These are phyloP conservation scores for Rhodotorula paludigena DNA, from an alignment of 768 basidiomycete genomes.

Conservation along the genomic window DNA sequence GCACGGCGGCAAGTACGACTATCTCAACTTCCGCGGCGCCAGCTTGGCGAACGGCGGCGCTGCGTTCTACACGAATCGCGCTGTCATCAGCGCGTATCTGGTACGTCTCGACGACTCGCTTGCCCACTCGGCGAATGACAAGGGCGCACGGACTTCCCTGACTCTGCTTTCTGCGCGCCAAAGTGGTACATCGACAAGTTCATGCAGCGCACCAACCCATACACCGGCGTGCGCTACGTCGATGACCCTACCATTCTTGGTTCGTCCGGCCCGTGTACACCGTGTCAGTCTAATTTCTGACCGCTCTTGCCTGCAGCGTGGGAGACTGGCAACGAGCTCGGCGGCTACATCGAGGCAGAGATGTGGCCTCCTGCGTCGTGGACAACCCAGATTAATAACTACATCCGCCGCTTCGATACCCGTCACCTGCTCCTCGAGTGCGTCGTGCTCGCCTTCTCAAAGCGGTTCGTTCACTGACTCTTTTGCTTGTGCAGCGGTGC, in stretches of 20 bases:
- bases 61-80: slow-evolving; percentile 33
- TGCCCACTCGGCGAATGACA: no score
- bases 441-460: background rate
- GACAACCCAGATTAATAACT: background rate
- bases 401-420: background rate
- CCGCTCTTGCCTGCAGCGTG: slow-evolving; percentile 11
- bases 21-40: slow-evolving; percentile 26
- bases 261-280: no score
- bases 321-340: slow-evolving; percentile 43
- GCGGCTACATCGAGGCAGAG: slow-evolving; percentile 30
- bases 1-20: slow-evolving; percentile 37
- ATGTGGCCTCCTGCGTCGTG: slow-evolving; percentile 16
- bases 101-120: background rate
- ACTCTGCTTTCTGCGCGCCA: no score
- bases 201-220: slow-evolving; percentile 33
- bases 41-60: slow-evolving; percentile 22
- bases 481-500: background rate
- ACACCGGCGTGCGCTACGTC: slow-evolving; percentile 31
- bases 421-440: slow-evolving; percentile 28
- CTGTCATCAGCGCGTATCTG: background rate
- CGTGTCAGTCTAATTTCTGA: no score
- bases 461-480: no score
- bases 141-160: no score
- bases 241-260: slow-evolving; percentile 41
- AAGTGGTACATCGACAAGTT: slow-evolving; percentile 35